These are phyloP conservation scores for Przewalskia tangutica DNA, from an alignment of 257 asterid genomes.

Conservation along the genomic window DNA sequence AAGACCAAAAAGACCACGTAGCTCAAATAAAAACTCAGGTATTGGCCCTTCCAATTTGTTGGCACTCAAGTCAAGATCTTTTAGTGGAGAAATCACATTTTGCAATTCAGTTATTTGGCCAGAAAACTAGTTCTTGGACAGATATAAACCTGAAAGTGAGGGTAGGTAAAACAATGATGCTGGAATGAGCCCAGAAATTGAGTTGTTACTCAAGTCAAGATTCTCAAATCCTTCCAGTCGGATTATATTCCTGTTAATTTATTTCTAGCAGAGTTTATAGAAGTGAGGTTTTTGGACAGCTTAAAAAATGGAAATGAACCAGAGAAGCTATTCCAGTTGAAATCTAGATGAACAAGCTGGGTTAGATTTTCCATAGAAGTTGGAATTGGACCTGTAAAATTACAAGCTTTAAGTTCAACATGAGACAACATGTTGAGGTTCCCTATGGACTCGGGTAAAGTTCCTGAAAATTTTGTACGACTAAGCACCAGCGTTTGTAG, in stretches of 20 bases:
- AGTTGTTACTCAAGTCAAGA: slow-evolving; percentile 38
- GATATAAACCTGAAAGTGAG: slow-evolving; percentile 19
- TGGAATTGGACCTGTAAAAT: slow-evolving; percentile 46
- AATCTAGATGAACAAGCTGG: slow-evolving; percentile 26
- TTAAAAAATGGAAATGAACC: slow-evolving; percentile 43
- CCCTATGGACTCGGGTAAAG: slow-evolving; percentile 40
- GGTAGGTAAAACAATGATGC: slow-evolving; percentile 25
- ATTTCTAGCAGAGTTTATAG: slow-evolving; percentile 17
- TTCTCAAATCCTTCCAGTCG: slow-evolving; percentile 25
- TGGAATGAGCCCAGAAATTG: slow-evolving; percentile 44
- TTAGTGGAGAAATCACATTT: slow-evolving; percentile 9
- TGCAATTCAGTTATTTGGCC: slow-evolving; percentile 33
- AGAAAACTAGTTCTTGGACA: slow-evolving; percentile 32
- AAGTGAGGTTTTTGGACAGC: no score
- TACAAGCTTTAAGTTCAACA: slow-evolving; percentile 25
- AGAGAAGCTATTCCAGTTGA: slow-evolving; percentile 26
- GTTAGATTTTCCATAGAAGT: slow-evolving; percentile 31
- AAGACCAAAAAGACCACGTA: background rate
- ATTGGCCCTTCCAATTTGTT: slow-evolving; percentile 11
- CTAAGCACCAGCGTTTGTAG: slow-evolving; percentile 25
- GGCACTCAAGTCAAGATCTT: slow-evolving; percentile 10
- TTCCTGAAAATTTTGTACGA: slow-evolving; percentile 35
- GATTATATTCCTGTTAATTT: slow-evolving; percentile 27
- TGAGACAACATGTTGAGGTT: slow-evolving; percentile 26
- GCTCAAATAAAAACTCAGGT: slow-evolving; percentile 4